phyloP scores from a whole-genome alignment of 139 green algal species.

The Chlamydomonas incerta region DNA sequence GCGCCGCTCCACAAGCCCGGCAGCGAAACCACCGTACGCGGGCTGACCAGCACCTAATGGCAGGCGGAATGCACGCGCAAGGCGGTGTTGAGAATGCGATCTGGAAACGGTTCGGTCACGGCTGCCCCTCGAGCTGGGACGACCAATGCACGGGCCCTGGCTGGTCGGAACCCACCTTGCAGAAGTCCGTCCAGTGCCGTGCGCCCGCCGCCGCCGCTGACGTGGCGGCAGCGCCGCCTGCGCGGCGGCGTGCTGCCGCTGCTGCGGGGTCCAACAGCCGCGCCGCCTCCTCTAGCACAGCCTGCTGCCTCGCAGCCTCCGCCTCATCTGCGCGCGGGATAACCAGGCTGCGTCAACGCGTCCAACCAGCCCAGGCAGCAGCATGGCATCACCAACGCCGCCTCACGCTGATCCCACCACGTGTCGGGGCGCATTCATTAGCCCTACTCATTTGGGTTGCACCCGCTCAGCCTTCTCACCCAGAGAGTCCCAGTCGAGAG shows the following conservation, averaged over 20 bases:
- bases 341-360: too few relatives aligned
- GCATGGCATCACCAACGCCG: too few relatives aligned
- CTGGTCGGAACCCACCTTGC: conserved; percentile 60
- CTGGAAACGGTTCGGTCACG: too few relatives aligned
- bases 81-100: too few relatives aligned
- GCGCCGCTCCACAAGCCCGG: conserved; percentile 64
- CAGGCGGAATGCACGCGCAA: too few relatives aligned
- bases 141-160: too few relatives aligned
- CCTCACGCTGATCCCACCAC: too few relatives aligned
- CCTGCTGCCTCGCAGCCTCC: conserved; percentile 22
- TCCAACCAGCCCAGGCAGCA: too few relatives aligned
- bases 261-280: conserved; percentile 45
- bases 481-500: conserved; percentile 16
- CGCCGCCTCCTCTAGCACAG: conserved; percentile 58
- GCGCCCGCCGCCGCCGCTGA: conserved; percentile 42
- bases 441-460: too few relatives aligned
- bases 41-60: conserved; percentile 56
- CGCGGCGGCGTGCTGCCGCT: background rate
- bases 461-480: background rate
- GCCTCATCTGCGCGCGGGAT: conserved; percentile 20
- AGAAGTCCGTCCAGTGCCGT: conserved; percentile 80
- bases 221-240: too few relatives aligned
- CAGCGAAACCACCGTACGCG: conserved; percentile 57
- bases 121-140: too few relatives aligned
- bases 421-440: too few relatives aligned